These are phyloP conservation scores for Anacardium occidentale DNA, from an alignment of 345 rosid species.

Conservation along the genomic window DNA sequence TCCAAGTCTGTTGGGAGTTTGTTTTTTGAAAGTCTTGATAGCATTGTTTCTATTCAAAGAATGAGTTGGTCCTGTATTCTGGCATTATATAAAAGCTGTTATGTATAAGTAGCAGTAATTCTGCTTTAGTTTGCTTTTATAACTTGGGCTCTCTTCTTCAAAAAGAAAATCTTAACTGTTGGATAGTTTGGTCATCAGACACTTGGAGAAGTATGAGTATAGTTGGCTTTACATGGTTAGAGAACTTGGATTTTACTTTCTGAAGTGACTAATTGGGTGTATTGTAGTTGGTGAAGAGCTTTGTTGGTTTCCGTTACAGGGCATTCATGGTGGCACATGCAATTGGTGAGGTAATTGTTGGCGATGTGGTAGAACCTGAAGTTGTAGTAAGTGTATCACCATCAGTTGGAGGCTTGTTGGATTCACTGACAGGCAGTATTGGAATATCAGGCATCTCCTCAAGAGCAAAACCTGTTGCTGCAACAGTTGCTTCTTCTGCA, in stretches of 20 bases:
- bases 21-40: not conserved
- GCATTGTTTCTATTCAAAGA: not conserved
- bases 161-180: no score
- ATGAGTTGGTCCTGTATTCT: not conserved
- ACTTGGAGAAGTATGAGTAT: not conserved
- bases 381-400: constrained; percentile 70
- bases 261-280: not conserved
- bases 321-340: constrained; percentile 89
- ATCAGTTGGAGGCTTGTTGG: constrained; percentile 88
- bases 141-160: no score
- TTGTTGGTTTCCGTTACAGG: constrained; percentile 36
- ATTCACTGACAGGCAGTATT: constrained; percentile 92
- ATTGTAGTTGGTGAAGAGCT: constrained; percentile 9
- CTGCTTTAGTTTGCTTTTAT: no score
- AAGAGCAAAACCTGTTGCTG: constrained; percentile 78
- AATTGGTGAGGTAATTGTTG: constrained; percentile 73
- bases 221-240: not conserved
- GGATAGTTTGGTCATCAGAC: no score
- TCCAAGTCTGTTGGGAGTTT: not conserved
- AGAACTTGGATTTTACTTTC: not conserved
- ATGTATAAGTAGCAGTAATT: no score
- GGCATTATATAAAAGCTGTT: no score
- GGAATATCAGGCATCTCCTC: constrained; percentile 82
- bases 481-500: constrained; percentile 66
- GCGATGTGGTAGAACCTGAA: constrained; percentile 83